Base-by-base conservation (phyloP, 345 rosid genomes). In the Eucalyptus cladocalyx region DNA sequence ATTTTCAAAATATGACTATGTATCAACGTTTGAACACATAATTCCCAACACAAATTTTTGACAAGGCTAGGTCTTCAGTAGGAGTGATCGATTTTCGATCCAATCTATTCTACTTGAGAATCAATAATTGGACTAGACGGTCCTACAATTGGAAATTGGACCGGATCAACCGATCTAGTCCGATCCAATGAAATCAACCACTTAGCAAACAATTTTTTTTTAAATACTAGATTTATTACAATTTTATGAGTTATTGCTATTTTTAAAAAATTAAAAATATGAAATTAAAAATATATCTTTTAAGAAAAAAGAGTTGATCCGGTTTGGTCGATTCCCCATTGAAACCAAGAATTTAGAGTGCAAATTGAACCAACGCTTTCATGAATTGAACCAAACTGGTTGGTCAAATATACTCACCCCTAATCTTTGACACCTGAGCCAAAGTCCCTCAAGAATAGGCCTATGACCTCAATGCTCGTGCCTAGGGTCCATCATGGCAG, bases 91-190 rank as follows among this genome's bases (percentile, higher is more conserved):
- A 1, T 53, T 53, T 1, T 53, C 11, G 11, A 2, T 53, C 11
- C 2, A 2, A 1, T 53, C 0, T 53, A 0, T 53, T 53, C 4
- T 5, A 53, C 10, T 9, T 21, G 4, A 21, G 2, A 53, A 21
- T 2, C 26, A 53, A 0, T 1, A 53, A 53, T 53, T 53, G 24
- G 56, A 53, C 1, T 21, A 0, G 4, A 53, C 0, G 2, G 2
- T 53, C 54, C 0, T 18, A 0, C 8, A 3, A 51, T 18, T 3
- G 4, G 23, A 51, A 51, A 51, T 51, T 4, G 1, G 0, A 7
- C 4, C 4, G 5, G 10, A 7, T 3, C 4, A 0, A 19, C 58
- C 0, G 5, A 53, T 53, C 24, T 21, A 53, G 26, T 21, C 2
- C 24, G 0, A 53, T 53, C 11, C 5, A 53, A 4, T 53, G 58